Base-by-base conservation (phyloP, 2,329 filamentous ascomycete species). In the Bretziella fagacearum region DNA sequence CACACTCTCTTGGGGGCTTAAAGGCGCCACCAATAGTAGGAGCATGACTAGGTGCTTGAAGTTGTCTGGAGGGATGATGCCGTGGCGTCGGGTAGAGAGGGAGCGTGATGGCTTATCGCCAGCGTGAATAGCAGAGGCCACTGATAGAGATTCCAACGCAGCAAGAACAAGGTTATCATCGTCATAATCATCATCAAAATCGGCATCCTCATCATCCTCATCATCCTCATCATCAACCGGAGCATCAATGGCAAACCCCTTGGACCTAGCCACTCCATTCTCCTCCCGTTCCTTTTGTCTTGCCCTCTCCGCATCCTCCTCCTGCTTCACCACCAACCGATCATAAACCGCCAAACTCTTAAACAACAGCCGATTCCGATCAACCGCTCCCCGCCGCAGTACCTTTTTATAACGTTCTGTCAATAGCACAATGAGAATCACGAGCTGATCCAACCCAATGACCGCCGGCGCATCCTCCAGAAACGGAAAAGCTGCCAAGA, bases 31-130 rank as follows among this genome's bases (percentile, higher is more conserved):
- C 6, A 85, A 63, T 1, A 85, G 64, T 10, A 86, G 65, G 3
- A 86, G 65, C 71, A 83, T 79, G 25, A 85, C 61, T 6, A 86
- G 62, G 54, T 75, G 79, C 37, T 77, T 70, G 48, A 84, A 74
- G 56, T 84, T 84, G 56, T 85, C 80, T 0, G 76, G 73, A 0
- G 81, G 81, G 44, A 86, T 81, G 53, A 81, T 76, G 25, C 79
- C 75, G n/a, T 72, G 70, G 36, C 74, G 69, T 1, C 74, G 70
- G 3, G 26, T 15, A 13, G 29, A 6, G 2, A 26, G 22, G 20
- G 18, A n/a, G 8, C 18, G 15, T 8, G 32, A 13, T 2, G 42
- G 13, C 3, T 60, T 57, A 51, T 69, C 66, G 13, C 66, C 67
- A 3, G 73, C 66, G 52, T 69, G 70, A 53, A 77, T 74, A 0